Percentiles rank a stretch among this genome's conserved stretches.
Evolutionary conservation across 257 asterid species (phyloP).

Genomic region (Solanum tarijense): DNA sequence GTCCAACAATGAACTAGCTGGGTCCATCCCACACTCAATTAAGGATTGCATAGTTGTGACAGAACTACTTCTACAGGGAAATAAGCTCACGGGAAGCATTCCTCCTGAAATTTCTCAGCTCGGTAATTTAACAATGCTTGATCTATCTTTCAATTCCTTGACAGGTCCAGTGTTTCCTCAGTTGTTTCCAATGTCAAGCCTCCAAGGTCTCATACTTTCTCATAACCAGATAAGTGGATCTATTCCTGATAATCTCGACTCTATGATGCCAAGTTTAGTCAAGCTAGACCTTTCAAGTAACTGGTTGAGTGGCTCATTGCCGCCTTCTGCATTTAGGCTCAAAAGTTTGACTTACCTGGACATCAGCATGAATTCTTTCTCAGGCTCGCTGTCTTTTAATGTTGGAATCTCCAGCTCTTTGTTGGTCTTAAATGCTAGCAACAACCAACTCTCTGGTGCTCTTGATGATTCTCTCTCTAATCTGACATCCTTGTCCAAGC

Average conservation of each 20-base stretch:
- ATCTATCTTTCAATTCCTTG: constrained; percentile 51
- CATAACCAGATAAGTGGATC: constrained; percentile 45
- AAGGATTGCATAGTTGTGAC: constrained; percentile 36
- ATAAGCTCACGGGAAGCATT: constrained; percentile 63
- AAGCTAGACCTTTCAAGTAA: constrained; percentile 60
- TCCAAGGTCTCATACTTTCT: constrained; percentile 71
- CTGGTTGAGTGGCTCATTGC: constrained; percentile 41
- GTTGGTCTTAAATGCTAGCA: constrained; percentile 51
- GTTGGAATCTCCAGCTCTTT: constrained; percentile 28
- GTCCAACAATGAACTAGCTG: constrained; percentile 48
- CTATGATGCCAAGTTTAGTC: constrained; percentile 24
- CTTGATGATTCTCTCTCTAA: constrained; percentile 39
- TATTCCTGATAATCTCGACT: constrained; percentile 33
- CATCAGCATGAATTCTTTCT: constrained; percentile 47
- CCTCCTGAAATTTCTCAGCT: constrained; percentile 49
- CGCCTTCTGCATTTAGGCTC: constrained; percentile 35
- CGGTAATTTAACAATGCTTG: constrained; percentile 37
- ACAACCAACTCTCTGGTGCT: constrained; percentile 36
- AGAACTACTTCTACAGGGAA: constrained; percentile 40
- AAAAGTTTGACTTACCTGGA: constrained; percentile 52
- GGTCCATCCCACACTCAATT: constrained; percentile 50
- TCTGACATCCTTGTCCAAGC: constrained; percentile 39
- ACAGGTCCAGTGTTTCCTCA: constrained; percentile 34
- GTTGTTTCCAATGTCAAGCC: constrained; percentile 26
- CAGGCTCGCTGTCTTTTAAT: constrained; percentile 28